Percentiles rank a stretch among this genome's conserved stretches.
Conservation (phyloP, 2,329 filamentous ascomycete species). For the Epichloe sibirici region DNA sequence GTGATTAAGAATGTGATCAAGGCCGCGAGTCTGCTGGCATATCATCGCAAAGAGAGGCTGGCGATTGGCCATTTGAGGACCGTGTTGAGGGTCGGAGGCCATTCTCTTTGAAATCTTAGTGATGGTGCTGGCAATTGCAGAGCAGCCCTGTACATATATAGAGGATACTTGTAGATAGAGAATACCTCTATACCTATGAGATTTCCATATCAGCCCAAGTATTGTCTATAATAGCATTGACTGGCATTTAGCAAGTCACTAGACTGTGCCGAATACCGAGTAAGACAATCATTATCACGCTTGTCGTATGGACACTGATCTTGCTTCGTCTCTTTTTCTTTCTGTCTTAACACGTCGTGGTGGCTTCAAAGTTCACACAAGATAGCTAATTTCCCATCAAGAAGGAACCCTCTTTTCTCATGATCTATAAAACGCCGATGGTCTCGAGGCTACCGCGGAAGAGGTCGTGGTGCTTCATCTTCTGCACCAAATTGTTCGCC, state of each 20-base stretch:
- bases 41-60: conserved; percentile 18
- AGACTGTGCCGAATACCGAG: too few relatives aligned
- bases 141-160: background rate
- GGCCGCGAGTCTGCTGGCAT: conserved; percentile 20
- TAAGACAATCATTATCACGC: too few relatives aligned
- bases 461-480: background rate
- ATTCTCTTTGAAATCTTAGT: conserved; percentile 12
- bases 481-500: background rate
- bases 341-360: too few relatives aligned
- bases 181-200: too few relatives aligned
- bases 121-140: background rate
- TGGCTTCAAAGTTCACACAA: too few relatives aligned
- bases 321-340: too few relatives aligned
- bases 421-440: background rate
- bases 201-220: too few relatives aligned
- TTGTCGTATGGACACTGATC: too few relatives aligned
- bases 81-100: conserved; percentile 19
- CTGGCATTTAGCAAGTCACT: too few relatives aligned
- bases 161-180: too few relatives aligned
- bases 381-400: too few relatives aligned
- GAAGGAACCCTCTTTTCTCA: background rate
- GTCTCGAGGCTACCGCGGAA: background rate
- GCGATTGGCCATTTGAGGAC: conserved; percentile 17
- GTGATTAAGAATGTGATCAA: conserved; percentile 40
- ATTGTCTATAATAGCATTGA: too few relatives aligned